Evolutionary conservation across 1,139 yeast genomes (phyloP).

Genomic region (Geotrichum candidum): DNA sequence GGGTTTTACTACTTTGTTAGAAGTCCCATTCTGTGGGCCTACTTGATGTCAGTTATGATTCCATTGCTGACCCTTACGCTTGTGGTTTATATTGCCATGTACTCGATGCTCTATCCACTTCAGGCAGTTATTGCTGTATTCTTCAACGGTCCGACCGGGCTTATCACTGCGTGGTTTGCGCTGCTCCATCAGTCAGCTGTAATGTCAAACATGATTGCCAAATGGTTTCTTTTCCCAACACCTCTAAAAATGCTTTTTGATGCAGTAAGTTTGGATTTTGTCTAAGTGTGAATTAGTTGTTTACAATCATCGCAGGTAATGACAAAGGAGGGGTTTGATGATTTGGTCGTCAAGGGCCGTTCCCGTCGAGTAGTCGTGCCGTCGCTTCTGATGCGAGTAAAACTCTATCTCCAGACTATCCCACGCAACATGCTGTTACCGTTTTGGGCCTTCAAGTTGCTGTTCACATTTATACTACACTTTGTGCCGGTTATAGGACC

Average conservation of each 20-base stretch:
- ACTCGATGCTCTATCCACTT: constrained; percentile 44
- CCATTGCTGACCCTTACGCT: constrained; percentile 48
- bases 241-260: constrained; percentile 56
- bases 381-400: constrained; percentile 21
- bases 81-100: constrained; percentile 40
- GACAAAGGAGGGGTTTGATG: constrained; percentile 45
- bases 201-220: constrained; percentile 47
- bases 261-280: constrained; percentile 30
- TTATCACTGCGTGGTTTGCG: constrained; percentile 49
- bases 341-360: constrained; percentile 45
- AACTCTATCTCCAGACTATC: constrained; percentile 26
- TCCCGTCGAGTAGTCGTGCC: constrained; percentile 39
- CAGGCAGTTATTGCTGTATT: constrained; percentile 44
- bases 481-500: constrained; percentile 64
- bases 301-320: constrained; percentile 33
- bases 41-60: constrained; percentile 42
- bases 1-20: constrained; percentile 44
- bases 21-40: constrained; percentile 49
- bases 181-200: constrained; percentile 49
- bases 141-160: constrained; percentile 52
- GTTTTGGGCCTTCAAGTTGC: constrained; percentile 34
- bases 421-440: constrained; percentile 34
- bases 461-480: constrained; percentile 38
- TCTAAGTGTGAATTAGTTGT: constrained; percentile 17
- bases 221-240: constrained; percentile 50